Conservation (phyloP, 2,329 filamentous ascomycete species). For the Thielaviopsis punctulata region DNA sequence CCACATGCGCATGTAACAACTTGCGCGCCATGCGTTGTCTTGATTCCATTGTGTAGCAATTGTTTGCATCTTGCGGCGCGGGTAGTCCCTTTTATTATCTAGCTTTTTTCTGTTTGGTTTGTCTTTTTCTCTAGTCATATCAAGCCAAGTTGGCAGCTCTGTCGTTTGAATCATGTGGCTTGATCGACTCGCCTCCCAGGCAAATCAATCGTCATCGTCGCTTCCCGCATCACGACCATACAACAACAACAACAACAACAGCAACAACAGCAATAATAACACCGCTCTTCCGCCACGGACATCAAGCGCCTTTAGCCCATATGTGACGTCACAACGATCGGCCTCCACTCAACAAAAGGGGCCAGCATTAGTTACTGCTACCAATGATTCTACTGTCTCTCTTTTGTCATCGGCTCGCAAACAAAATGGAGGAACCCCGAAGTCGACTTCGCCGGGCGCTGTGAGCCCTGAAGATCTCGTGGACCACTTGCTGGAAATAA, state of each 20-base stretch:
- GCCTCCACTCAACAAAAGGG: constrained; percentile 28
- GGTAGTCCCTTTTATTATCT: neutral
- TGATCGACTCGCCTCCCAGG: constrained; percentile 63
- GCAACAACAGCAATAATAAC: neutral
- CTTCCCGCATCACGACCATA: constrained; percentile 22
- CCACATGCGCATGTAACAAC: neutral
- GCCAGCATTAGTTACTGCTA: constrained; percentile 59
- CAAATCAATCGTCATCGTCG: constrained; percentile 31
- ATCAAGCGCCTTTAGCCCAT: constrained; percentile 45
- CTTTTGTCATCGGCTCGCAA: constrained; percentile 48
- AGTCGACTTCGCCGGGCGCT: constrained; percentile 20
- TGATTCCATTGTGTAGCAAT: neutral
- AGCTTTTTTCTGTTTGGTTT: neutral
- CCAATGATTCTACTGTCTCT: constrained; percentile 62
- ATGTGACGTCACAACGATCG: constrained; percentile 49
- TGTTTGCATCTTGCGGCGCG: neutral
- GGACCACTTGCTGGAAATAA: constrained; percentile 4
- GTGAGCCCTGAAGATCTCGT: constrained; percentile 6
- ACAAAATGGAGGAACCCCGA: constrained; percentile 51
- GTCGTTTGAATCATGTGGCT: constrained; percentile 56
- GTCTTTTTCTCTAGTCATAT: neutral
- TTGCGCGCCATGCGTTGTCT: neutral
- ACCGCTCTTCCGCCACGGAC: constrained; percentile 47
- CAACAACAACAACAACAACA: constrained; percentile 4
- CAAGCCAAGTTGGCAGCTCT: neutral